Evolutionary conservation across 2,329 filamentous ascomycete species (phyloP).

Genomic region (Penicillium sp.): DNA sequence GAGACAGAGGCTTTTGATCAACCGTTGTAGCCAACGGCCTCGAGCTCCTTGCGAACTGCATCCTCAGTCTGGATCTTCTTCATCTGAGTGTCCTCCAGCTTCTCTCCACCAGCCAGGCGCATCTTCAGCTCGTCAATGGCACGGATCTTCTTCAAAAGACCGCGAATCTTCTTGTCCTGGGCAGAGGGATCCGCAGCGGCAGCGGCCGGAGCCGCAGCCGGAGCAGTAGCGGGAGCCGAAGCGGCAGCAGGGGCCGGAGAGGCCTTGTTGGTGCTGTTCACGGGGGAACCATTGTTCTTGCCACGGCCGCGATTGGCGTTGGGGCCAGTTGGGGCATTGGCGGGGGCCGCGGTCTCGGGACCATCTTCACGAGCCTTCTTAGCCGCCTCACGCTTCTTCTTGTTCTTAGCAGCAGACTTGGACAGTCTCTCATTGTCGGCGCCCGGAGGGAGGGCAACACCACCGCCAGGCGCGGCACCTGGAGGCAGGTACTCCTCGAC

Average conservation of each 20-base stretch:
- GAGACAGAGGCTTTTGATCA: constrained; percentile 4
- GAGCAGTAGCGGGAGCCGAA: constrained; percentile 22
- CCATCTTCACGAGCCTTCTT: constrained; percentile 69
- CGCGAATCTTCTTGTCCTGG: constrained; percentile 91
- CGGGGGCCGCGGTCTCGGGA: constrained; percentile 37
- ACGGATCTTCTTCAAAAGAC: constrained; percentile 91
- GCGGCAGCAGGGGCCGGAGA: constrained; percentile 20
- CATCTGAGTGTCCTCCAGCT: constrained; percentile 95
- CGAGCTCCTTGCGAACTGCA: constrained; percentile 75
- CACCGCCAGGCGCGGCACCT: constrained; percentile 62
- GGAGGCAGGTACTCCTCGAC: constrained; percentile 58
- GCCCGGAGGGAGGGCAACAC: constrained; percentile 60
- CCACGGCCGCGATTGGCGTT: constrained; percentile 58
- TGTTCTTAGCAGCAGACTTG: constrained; percentile 87
- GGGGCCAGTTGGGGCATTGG: constrained; percentile 20
- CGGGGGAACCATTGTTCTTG: constrained; percentile 25
- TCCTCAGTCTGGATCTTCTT: constrained; percentile 95
- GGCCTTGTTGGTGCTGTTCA: constrained; percentile 31
- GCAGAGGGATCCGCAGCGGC: constrained; percentile 50
- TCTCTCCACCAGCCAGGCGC: constrained; percentile 88
- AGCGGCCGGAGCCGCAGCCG: constrained; percentile 18
- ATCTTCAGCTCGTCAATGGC: constrained; percentile 98
- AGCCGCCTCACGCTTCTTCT: constrained; percentile 95
- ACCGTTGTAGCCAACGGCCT: constrained; percentile 50
- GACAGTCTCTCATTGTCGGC: constrained; percentile 64